A percentile compares a stretch with the other conserved stretches of the same genome.
These are phyloP conservation scores for Castanopsis chinensis DNA, from an alignment of 306 rosid genomes.

Conservation along the genomic window DNA sequence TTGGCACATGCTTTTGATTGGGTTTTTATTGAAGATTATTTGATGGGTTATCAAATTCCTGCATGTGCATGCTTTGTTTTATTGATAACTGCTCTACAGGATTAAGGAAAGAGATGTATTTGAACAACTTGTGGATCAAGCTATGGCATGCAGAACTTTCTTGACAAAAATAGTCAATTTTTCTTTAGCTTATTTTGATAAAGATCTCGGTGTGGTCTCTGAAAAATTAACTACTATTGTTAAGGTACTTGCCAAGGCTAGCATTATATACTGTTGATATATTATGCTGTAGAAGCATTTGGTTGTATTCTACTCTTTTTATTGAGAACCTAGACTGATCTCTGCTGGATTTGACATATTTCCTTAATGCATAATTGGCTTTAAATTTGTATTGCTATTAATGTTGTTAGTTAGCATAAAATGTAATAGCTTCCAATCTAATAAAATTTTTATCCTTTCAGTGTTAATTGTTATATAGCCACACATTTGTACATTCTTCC, in stretches of 20 bases:
- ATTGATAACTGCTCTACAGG: slow-evolving; percentile 38
- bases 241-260: slow-evolving; percentile 37
- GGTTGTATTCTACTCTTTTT: too few relatives aligned
- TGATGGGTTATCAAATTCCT: background rate
- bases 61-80: slow-evolving; percentile 2
- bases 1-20: background rate
- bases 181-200: slow-evolving; percentile 39
- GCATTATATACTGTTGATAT: too few relatives aligned
- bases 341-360: slow-evolving; percentile 1
- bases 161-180: slow-evolving; percentile 51
- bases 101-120: slow-evolving; percentile 63
- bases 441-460: background rate
- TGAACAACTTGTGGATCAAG: slow-evolving; percentile 60
- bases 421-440: background rate
- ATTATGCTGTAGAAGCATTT: too few relatives aligned
- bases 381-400: background rate
- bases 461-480: background rate
- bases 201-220: slow-evolving; percentile 44
- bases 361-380: background rate
- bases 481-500: slow-evolving; percentile 14
- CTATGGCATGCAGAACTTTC: slow-evolving; percentile 51
- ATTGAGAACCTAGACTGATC: background rate
- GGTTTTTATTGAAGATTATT: background rate
- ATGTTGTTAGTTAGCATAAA: slow-evolving; percentile 20
- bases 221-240: slow-evolving; percentile 54